phyloP scores from a whole-genome alignment of 768 basidiomycete genomes.

The Lactarius pseudohatsudake region DNA sequence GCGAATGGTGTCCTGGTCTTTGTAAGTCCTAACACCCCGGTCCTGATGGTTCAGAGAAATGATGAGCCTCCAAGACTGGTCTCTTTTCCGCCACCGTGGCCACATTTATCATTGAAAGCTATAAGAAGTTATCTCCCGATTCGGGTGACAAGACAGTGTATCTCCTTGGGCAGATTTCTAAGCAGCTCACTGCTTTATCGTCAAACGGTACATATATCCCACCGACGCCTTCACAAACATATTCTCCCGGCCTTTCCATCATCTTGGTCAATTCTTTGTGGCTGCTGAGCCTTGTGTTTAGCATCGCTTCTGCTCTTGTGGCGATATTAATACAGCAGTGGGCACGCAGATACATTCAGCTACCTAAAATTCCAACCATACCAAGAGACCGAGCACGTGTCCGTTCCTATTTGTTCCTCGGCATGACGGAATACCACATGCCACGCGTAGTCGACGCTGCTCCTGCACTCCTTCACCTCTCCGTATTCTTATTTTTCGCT shows the following conservation, averaged over 20 bases:
- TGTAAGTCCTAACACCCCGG: constrained; percentile 15
- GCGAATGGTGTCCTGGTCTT: constrained; percentile 23
- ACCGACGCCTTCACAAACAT: neutral
- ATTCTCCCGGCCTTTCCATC: neutral
- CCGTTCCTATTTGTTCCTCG: constrained; percentile 39
- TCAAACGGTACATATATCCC: neutral
- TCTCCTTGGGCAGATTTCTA: constrained; percentile 20
- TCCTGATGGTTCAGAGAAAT: neutral
- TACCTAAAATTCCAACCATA: constrained; percentile 32
- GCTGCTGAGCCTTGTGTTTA: constrained; percentile 25
- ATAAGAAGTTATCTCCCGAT: constrained; percentile 24
- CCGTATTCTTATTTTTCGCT: constrained; percentile 49
- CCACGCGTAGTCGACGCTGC: constrained; percentile 42
- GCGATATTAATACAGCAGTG: constrained; percentile 24
- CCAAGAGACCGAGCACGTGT: constrained; percentile 42
- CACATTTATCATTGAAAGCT: constrained; percentile 29
- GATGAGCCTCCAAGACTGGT: constrained; percentile 22
- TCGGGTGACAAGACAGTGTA: neutral
- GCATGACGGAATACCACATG: constrained; percentile 42
- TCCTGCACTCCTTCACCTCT: constrained; percentile 48
- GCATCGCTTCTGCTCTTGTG: constrained; percentile 22
- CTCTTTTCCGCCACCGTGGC: constrained; percentile 30
- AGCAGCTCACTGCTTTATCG: constrained; percentile 16
- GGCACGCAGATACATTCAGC: constrained; percentile 24
- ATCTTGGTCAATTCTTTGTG: constrained; percentile 25